A percentile compares a stretch with the other conserved stretches of the same genome.
Evolutionary conservation across 148 eudicot genomes (phyloP).

Genomic region (Nepenthes gracilis): DNA sequence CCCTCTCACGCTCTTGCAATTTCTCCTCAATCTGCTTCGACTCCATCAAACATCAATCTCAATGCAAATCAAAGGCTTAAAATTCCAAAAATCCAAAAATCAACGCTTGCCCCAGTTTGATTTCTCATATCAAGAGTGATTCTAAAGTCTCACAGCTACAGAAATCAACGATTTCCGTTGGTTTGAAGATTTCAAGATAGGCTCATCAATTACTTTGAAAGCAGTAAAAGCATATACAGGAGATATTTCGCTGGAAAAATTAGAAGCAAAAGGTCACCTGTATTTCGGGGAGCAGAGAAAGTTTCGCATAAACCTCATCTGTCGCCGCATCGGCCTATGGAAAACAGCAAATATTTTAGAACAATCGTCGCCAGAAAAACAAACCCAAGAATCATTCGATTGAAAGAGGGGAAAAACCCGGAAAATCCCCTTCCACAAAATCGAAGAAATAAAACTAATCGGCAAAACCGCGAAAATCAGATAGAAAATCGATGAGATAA

Average conservation of each 20-base stretch:
- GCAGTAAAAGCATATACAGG: background rate
- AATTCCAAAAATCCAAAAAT: background rate
- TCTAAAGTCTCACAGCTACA: background rate
- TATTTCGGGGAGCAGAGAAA: slow-evolving; percentile 63
- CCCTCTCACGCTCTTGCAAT: slow-evolving; percentile 35
- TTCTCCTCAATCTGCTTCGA: slow-evolving; percentile 53
- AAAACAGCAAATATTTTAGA: slow-evolving; percentile 16
- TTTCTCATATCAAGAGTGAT: background rate
- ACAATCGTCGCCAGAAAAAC: too few species aligned
- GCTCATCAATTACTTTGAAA: background rate
- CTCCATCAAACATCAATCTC: background rate
- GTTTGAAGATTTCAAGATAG: background rate
- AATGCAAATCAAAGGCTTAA: background rate
- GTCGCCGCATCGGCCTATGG: slow-evolving; percentile 66
- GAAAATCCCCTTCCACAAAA: too few species aligned
- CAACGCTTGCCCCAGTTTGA: background rate
- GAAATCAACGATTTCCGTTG: background rate
- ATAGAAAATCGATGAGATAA: background rate
- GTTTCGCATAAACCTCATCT: slow-evolving; percentile 90
- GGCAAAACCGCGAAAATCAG: slow-evolving; percentile 13
- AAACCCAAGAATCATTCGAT: too few species aligned
- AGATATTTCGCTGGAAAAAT: too few species aligned
- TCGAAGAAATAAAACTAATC: slow-evolving; percentile 14
- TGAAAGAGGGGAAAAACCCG: too few species aligned
- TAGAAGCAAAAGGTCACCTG: slow-evolving; percentile 30